These are phyloP conservation scores for Beta lomatogona DNA, from an alignment of 179 eudicot genomes.

Conservation along the genomic window DNA sequence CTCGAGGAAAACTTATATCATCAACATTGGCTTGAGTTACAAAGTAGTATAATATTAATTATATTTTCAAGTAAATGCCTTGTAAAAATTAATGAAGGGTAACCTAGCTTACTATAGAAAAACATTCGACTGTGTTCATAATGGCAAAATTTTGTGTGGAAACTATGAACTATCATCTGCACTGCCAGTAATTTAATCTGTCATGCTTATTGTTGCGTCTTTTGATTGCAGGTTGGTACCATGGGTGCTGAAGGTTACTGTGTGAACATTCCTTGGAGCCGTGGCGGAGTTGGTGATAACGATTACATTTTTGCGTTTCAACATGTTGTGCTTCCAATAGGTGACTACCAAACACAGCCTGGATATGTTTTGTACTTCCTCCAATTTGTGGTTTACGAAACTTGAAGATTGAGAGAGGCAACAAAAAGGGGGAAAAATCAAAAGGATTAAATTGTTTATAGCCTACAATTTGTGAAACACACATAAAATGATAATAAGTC, in stretches of 20 bases:
- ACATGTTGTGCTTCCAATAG: conserved; percentile 87
- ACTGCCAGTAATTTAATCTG: not conserved
- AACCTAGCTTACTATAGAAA: not conserved
- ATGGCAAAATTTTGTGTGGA: not conserved
- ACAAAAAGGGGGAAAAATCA: not conserved
- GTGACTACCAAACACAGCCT: conserved; percentile 31
- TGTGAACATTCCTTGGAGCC: conserved; percentile 94
- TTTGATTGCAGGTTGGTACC: conserved; percentile 67
- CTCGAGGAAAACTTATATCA: no score
- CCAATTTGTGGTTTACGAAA: not conserved
- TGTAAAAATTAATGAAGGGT: not conserved
- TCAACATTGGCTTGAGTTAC: not conserved
- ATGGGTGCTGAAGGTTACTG: conserved; percentile 96
- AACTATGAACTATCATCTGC: not conserved
- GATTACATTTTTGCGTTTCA: conserved; percentile 92
- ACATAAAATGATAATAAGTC: not conserved
- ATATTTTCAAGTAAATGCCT: not conserved
- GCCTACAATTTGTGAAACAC: not conserved
- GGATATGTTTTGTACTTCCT: not conserved
- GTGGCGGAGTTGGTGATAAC: conserved; percentile 91
- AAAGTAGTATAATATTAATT: not conserved
- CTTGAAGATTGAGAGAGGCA: not conserved
- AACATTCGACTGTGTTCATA: not conserved
- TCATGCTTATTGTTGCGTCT: not conserved
- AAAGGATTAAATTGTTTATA: not conserved